Conservation (phyloP, 2,329 filamentous ascomycete genomes). For the Colletotrichum lupini region DNA sequence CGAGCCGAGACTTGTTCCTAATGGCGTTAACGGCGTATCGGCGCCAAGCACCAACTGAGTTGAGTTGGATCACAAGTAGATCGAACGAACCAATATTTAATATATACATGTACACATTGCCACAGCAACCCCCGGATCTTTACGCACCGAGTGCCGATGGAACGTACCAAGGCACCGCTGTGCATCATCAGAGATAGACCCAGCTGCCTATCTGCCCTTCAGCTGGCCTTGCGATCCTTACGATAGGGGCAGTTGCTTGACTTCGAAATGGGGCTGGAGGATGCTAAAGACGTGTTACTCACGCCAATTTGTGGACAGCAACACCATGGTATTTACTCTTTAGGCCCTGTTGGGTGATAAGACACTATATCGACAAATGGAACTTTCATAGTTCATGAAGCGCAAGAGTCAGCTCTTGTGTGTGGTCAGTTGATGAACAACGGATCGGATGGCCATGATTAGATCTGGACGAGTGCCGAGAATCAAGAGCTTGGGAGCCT, state of each 20-base stretch:
- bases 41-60: conserved; percentile 22
- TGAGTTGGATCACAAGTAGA: conserved; percentile 24
- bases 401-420: neutral
- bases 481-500: neutral
- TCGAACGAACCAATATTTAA: conserved; percentile 27
- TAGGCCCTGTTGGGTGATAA: too few relatives aligned
- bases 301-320: neutral
- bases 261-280: neutral
- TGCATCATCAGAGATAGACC: neutral
- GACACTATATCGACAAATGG: neutral
- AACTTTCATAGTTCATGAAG: neutral
- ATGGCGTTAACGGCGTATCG: conserved; percentile 31
- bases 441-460: neutral
- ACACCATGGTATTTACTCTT: neutral
- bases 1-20: conserved; percentile 17
- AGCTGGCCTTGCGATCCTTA: neutral
- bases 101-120: conserved; percentile 20
- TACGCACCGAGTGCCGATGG: neutral
- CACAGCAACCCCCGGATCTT: conserved; percentile 6
- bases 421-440: conserved; percentile 16
- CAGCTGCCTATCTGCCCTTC: neutral
- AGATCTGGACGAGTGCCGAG: neutral
- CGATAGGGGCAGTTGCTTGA: neutral
- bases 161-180: neutral
- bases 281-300: neutral